Percentiles rank a stretch among this genome's conserved stretches.
Conservation (phyloP, 371 early-diverging fungal species). For the Sporodiniella umbellata region DNA sequence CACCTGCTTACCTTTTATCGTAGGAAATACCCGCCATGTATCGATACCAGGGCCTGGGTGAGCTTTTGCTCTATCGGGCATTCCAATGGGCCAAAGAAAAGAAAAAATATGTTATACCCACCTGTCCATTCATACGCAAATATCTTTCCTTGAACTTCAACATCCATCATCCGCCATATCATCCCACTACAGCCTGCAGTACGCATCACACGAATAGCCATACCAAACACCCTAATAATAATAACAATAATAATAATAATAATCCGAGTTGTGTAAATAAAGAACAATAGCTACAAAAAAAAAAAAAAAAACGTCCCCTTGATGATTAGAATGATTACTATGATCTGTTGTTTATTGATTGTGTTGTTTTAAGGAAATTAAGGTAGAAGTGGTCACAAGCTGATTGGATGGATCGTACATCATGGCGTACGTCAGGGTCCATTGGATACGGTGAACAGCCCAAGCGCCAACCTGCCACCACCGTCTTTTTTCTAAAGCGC, state of each 20-base stretch:
- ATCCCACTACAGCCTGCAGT: background rate
- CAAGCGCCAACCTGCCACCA: constrained; percentile 37
- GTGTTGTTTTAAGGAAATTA: constrained; percentile 10
- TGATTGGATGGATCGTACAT: constrained; percentile 36
- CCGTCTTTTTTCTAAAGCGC: constrained; percentile 19
- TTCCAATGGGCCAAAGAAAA: constrained; percentile 24
- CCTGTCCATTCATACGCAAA: constrained; percentile 24
- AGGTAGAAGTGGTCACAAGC: constrained; percentile 29
- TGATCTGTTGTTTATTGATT: background rate
- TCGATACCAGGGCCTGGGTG: constrained; percentile 21
- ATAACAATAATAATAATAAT: background rate
- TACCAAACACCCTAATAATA: too few species aligned
- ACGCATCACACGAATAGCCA: too few species aligned
- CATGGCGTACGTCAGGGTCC: constrained; percentile 42
- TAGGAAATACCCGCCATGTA: constrained; percentile 28
- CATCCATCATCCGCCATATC: background rate
- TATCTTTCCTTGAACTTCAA: background rate
- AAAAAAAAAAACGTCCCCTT: too few species aligned
- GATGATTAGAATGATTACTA: too few species aligned
- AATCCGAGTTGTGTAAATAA: too few species aligned
- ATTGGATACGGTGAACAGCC: constrained; percentile 37
- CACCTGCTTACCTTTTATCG: background rate
- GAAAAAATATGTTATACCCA: constrained; percentile 19
- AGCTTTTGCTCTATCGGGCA: constrained; percentile 17
- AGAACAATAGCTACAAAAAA: too few species aligned